A percentile compares a stretch with the other conserved stretches of the same genome.
These are phyloP conservation scores for Allomyces macrogynus DNA, from an alignment of 192 early-diverging fungal species.

Conservation along the genomic window DNA sequence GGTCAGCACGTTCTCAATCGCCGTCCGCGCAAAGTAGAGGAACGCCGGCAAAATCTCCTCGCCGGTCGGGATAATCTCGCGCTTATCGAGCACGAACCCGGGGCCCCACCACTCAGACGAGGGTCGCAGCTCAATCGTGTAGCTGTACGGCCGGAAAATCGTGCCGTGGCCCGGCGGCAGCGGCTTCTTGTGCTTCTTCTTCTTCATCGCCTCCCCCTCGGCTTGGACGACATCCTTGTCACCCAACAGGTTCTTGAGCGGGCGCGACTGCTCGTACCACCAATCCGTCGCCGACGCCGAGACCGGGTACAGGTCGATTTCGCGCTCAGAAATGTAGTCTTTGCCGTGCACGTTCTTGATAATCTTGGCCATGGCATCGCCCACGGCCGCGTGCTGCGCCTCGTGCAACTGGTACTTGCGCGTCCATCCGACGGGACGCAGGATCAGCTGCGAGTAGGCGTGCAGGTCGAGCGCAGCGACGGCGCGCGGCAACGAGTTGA, in stretches of 20 bases:
- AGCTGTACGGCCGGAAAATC: slow-evolving; percentile 20
- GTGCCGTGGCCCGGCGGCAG: slow-evolving; percentile 5
- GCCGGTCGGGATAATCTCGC: slow-evolving; percentile 32
- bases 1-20: slow-evolving; percentile 9
- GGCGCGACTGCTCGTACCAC: slow-evolving; percentile 22
- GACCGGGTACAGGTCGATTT: slow-evolving; percentile 31
- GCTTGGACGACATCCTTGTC: background rate
- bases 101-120: slow-evolving; percentile 9
- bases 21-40: slow-evolving; percentile 13
- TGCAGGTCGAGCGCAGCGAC: slow-evolving; percentile 39
- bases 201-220: too few relatives aligned
- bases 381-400: slow-evolving; percentile 14
- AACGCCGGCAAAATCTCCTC: slow-evolving; percentile 17
- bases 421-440: slow-evolving; percentile 28
- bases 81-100: slow-evolving; percentile 30
- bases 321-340: slow-evolving; percentile 19
- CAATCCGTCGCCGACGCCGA: slow-evolving; percentile 29
- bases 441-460: slow-evolving; percentile 32
- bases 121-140: slow-evolving; percentile 35
- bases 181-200: background rate
- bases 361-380: slow-evolving; percentile 14
- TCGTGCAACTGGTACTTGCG: slow-evolving; percentile 1
- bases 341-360: slow-evolving; percentile 24
- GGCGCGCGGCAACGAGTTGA: slow-evolving; percentile 18
- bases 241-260: background rate